Evolutionary conservation across 805 yeast species (phyloP).

Genomic region (Starmerella khaoyaiensis): DNA sequence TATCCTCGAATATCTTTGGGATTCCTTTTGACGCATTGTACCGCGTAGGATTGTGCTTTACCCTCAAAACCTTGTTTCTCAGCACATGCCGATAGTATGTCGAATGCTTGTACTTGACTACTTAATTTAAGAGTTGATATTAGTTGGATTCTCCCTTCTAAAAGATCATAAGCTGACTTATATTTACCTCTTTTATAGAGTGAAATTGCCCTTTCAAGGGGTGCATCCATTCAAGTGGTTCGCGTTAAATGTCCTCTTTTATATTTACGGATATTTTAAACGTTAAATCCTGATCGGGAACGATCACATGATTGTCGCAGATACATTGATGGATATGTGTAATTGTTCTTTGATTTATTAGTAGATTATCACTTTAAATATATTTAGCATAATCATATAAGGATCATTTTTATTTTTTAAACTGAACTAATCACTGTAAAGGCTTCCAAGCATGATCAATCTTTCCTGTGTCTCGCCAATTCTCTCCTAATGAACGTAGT

Average conservation of each 20-base stretch:
- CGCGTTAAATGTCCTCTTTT: not conserved
- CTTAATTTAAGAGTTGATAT: conserved; percentile 1
- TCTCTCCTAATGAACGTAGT: conserved; percentile 64
- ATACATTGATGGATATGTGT: too few species aligned
- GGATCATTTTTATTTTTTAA: too few species aligned
- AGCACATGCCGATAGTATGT: conserved; percentile 17
- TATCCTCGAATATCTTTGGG: conserved; percentile 17
- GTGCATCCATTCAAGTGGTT: conserved; percentile 15
- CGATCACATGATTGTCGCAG: too few species aligned
- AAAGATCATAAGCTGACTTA: conserved; percentile 16
- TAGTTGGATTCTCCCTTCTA: conserved; percentile 10
- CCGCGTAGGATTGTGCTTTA: conserved; percentile 15
- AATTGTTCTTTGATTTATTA: too few species aligned
- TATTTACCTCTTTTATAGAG: conserved; percentile 13
- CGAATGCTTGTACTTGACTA: conserved; percentile 9
- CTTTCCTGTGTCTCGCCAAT: conserved; percentile 42
- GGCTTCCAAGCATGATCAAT: conserved; percentile 27
- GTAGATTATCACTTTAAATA: too few species aligned
- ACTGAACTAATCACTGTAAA: conserved; percentile 7
- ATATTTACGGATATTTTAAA: too few species aligned
- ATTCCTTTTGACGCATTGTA: conserved; percentile 9
- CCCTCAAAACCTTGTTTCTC: conserved; percentile 13
- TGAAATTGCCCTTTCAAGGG: conserved; percentile 13
- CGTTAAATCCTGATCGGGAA: too few species aligned
- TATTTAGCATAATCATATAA: too few species aligned